Conservation (phyloP, 345 rosid species). For the Eucalyptus victrix region DNA sequence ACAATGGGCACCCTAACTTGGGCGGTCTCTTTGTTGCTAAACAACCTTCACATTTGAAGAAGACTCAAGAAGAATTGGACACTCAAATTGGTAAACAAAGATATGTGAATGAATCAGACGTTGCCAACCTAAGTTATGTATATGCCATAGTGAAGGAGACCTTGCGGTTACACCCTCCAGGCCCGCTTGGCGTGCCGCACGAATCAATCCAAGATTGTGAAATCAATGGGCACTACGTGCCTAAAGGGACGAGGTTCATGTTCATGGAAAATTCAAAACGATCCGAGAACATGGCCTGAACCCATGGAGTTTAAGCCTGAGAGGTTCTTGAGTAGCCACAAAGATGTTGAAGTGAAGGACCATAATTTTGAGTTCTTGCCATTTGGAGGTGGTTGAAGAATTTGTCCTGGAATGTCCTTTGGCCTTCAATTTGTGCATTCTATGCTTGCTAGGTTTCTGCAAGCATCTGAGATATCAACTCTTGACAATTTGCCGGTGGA, state of each 20-base stretch:
- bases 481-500: background rate
- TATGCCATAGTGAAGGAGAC: conserved; percentile 30
- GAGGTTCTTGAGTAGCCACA: conserved; percentile 13
- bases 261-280: conserved; percentile 18
- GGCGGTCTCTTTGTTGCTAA: background rate
- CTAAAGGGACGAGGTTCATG: conserved; percentile 11
- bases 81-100: background rate
- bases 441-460: conserved; percentile 16
- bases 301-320: conserved; percentile 23
- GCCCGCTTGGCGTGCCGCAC: conserved; percentile 6
- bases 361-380: conserved; percentile 20
- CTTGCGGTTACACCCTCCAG: conserved; percentile 16
- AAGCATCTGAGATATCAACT: conserved; percentile 9
- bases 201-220: conserved; percentile 10
- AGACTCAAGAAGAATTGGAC: background rate
- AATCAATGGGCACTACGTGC: conserved; percentile 9
- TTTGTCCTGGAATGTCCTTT: conserved; percentile 17
- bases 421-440: conserved; percentile 10
- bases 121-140: conserved; percentile 12
- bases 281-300: conserved; percentile 18
- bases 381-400: conserved; percentile 33
- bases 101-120: conserved; percentile 5
- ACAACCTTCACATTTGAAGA: background rate
- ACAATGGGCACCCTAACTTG: background rate
- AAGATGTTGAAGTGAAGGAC: conserved; percentile 12